phyloP scores from a whole-genome alignment of 441 rosid species.

The Macaranga tanarius region DNA sequence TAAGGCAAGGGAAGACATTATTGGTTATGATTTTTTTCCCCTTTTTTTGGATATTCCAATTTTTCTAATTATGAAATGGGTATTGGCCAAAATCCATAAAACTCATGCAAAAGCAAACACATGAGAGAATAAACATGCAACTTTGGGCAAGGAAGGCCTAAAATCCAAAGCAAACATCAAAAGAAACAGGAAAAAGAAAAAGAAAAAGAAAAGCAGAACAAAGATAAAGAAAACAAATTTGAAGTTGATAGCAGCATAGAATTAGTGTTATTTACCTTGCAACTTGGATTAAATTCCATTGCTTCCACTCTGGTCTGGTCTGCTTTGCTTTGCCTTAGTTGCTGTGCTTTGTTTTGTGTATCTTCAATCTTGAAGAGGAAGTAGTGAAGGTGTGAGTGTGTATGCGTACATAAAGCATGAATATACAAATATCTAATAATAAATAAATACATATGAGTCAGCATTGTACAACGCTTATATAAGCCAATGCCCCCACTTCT shows the following conservation, averaged over 20 bases:
- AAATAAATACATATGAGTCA: not conserved
- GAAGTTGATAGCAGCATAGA: not conserved
- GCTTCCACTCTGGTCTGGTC: not conserved
- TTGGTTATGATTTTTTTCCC: not conserved
- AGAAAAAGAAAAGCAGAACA: not conserved
- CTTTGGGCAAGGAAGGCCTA: not conserved
- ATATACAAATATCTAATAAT: not conserved
- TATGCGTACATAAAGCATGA: not conserved
- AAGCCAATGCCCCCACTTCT: conserved; percentile 7
- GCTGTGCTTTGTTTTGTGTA: not conserved
- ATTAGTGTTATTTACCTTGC: conserved; percentile 26
- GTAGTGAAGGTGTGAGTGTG: not conserved
- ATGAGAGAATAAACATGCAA: not conserved
- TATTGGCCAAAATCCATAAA: not conserved
- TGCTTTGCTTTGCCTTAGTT: conserved; percentile 1
- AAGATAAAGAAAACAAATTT: not conserved
- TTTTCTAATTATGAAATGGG: not conserved
- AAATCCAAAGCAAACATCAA: not conserved
- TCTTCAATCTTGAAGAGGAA: not conserved
- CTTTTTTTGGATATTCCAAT: too few relatives aligned
- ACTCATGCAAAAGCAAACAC: not conserved
- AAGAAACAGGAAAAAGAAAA: not conserved
- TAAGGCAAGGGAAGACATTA: not conserved
- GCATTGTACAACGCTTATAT: not conserved
- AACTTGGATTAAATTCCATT: conserved; percentile 31